Percentiles rank a stretch among this genome's conserved stretches.
These are phyloP conservation scores for Phanerochaete carnosa DNA, from an alignment of 768 basidiomycete genomes.

Conservation along the genomic window DNA sequence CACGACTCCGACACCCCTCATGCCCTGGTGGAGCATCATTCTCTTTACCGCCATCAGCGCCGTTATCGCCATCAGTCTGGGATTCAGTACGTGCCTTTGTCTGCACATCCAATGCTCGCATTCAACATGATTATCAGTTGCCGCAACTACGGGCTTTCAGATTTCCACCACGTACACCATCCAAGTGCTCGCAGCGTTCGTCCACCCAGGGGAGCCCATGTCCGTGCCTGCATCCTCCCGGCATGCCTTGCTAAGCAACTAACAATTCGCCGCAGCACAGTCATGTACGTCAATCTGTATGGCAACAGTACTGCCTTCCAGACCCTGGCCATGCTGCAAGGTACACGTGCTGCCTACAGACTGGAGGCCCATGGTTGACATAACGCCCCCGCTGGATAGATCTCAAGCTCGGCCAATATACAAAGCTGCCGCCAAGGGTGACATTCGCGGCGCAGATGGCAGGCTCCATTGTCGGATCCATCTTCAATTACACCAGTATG, in stretches of 20 bases:
- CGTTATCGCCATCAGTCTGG: constrained; percentile 32
- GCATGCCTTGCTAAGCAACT: neutral
- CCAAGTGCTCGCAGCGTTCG: constrained; percentile 49
- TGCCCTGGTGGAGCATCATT: constrained; percentile 54
- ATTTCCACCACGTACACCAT: constrained; percentile 46
- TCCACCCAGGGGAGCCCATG: constrained; percentile 48
- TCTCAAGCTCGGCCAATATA: constrained; percentile 53
- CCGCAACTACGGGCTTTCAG: constrained; percentile 40
- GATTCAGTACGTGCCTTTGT: too few species aligned
- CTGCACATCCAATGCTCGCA: constrained; percentile 8
- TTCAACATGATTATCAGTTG: constrained; percentile 22
- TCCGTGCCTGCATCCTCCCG: constrained; percentile 17
- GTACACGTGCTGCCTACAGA: constrained; percentile 19
- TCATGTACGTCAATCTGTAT: constrained; percentile 56
- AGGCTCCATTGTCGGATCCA: constrained; percentile 48
- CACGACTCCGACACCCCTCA: constrained; percentile 36
- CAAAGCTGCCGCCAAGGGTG: constrained; percentile 47
- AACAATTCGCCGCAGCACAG: constrained; percentile 30
- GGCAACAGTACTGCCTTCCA: constrained; percentile 52
- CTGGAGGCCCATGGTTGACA: neutral
- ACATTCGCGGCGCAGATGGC: constrained; percentile 49
- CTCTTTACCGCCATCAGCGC: constrained; percentile 42
- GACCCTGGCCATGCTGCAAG: constrained; percentile 50
- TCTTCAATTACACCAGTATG: constrained; percentile 51
- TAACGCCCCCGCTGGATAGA: constrained; percentile 26